Evolutionary conservation across 345 rosid species (phyloP), one percentile per base, ranked within the genome.

Genomic region (Rhodamnia argentea): DNA sequence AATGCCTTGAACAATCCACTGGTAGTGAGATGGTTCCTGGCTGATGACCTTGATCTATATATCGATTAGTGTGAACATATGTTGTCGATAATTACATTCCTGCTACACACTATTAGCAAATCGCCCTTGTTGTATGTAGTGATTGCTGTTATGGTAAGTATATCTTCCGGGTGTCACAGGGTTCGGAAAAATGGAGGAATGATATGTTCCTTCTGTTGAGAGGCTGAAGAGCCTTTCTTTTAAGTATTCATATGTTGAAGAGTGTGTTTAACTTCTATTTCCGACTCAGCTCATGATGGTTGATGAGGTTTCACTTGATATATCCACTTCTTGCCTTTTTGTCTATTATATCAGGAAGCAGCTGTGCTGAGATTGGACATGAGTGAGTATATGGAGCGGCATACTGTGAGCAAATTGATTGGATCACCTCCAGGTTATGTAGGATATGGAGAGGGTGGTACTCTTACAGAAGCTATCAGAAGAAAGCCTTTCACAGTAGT

Each of bases 321-420:
- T 70, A 32, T 70, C 78, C 37, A 70, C 47, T 37, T 37, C 32
- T 16, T 26, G 52, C 82, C 53, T 60, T 32, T 32, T 82, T 54
- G 37, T 58, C 74, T 86, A n/a, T 83, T 64, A 58, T 83, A 82
- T 59, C 92, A 97, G 99, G 99, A 97, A 89, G 93, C 93, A 50
- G 94, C 99, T 27, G 94, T 97, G 98, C 91, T 97, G 89, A 93
- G 99, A 90, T 87, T 97, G 91, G 99, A 97, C 94, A 97, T 97
- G 99, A 97, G 99, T 84, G 99, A 97, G 90, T 97, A 94, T 88
- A 97, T 97, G 99, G 99, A 97, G 93, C 96, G 99, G 55, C 98
- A 94, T 89, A 93, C 98, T 10, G 98, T 97, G 84, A 97, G 99
- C 92, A 97, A 97, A 90, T 87, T 97, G 89, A 94, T 97, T 76